Percentiles rank a stretch among this genome's conserved stretches.
Evolutionary conservation across 108 stramenopile genomes (phyloP).

Genomic region (Conticribra guillardii): DNA sequence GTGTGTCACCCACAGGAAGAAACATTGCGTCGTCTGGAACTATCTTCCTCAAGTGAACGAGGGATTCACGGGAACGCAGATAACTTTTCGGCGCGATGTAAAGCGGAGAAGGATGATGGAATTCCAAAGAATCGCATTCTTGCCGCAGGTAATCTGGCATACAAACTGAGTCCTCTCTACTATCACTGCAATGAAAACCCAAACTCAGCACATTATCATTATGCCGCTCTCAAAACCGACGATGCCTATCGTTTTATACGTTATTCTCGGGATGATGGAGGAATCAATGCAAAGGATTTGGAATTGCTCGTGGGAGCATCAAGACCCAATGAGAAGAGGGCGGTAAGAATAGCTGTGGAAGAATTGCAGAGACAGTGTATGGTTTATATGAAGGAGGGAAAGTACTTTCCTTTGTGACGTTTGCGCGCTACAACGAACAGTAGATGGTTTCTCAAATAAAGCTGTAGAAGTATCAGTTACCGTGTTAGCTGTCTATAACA

Average conservation of each 20-base stretch:
- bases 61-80: too few relatives aligned
- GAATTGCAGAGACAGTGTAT: conserved; percentile 34
- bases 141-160: conserved; percentile 20
- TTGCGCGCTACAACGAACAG: too few relatives aligned
- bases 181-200: conserved; percentile 13
- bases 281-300: conserved; percentile 30
- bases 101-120: too few relatives aligned
- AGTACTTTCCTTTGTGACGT: conserved; percentile 44
- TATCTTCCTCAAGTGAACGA: conserved; percentile 23
- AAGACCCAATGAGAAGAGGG: conserved; percentile 29
- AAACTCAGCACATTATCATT: conserved; percentile 6
- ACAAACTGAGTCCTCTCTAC: conserved; percentile 35
- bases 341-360: conserved; percentile 44
- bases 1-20: conserved; percentile 35
- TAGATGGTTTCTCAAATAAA: too few relatives aligned
- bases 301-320: conserved; percentile 37
- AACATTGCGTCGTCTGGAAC: conserved; percentile 44
- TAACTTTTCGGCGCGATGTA: too few relatives aligned
- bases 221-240: conserved; percentile 23
- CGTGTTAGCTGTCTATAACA: too few relatives aligned
- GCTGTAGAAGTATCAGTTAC: too few relatives aligned
- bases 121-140: conserved; percentile 42
- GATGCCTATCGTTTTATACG: conserved; percentile 42
- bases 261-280: conserved; percentile 42
- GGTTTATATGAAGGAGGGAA: conserved; percentile 45